These are phyloP conservation scores for Xylariaceae sp. DNA, from an alignment of 2,329 filamentous ascomycete species.

Conservation along the genomic window DNA sequence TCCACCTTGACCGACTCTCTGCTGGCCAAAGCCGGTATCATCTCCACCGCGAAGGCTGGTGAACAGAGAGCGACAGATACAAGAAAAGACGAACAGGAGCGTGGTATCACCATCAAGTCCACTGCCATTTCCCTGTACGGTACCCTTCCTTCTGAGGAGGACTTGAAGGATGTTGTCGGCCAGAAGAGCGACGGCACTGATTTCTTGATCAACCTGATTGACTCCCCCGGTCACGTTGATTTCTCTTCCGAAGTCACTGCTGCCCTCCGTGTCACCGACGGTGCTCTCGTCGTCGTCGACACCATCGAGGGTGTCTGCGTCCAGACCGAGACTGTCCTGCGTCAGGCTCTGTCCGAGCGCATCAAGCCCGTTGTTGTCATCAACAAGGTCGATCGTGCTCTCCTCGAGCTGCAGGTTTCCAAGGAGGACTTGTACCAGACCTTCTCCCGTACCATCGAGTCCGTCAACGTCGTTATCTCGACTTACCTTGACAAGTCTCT, in stretches of 20 bases:
- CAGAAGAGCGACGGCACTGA: slow-evolving; percentile 85
- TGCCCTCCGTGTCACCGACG: slow-evolving; percentile 98
- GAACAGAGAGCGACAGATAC: slow-evolving; percentile 96
- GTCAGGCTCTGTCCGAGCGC: slow-evolving; percentile 98
- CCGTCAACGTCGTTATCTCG: slow-evolving; percentile 99
- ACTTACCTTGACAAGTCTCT: slow-evolving; percentile 97
- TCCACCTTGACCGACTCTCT: slow-evolving; percentile 99
- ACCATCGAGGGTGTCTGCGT: slow-evolving; percentile 99
- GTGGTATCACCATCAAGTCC: slow-evolving; percentile 99
- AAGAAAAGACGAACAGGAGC: slow-evolving; percentile 95
- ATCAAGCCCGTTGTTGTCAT: slow-evolving; percentile 99
- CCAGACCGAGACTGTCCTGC: slow-evolving; percentile 98
- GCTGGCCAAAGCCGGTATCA: slow-evolving; percentile 98
- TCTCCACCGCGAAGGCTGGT: slow-evolving; percentile 95
- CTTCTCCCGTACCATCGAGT: slow-evolving; percentile 99
- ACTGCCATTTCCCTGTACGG: slow-evolving; percentile 98
- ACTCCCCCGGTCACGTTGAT: slow-evolving; percentile 99
- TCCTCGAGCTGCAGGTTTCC: slow-evolving; percentile 95
- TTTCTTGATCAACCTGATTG: slow-evolving; percentile 99
- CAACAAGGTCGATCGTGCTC: slow-evolving; percentile 99
- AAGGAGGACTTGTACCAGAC: slow-evolving; percentile 99
- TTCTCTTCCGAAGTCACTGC: slow-evolving; percentile 99
- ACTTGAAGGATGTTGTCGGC: slow-evolving; percentile 89
- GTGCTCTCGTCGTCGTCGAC: slow-evolving; percentile 99
- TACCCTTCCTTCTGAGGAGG: slow-evolving; percentile 71